Evolutionary conservation across 768 basidiomycete genomes (phyloP).

Genomic region (Neoboletus magnificus): DNA sequence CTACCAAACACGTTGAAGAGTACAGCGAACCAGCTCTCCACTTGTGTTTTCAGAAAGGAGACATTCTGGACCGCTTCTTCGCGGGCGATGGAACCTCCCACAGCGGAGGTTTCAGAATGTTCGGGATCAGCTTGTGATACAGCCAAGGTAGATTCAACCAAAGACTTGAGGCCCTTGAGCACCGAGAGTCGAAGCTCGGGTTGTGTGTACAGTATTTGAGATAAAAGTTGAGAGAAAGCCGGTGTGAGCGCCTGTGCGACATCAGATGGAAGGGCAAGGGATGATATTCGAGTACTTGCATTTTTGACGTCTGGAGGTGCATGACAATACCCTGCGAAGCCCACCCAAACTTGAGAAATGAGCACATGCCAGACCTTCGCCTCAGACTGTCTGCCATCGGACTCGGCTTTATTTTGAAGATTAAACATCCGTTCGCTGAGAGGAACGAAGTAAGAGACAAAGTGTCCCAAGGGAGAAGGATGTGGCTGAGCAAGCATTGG

Average conservation of each 20-base stretch:
- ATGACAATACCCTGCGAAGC: slow-evolving; percentile 88
- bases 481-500: slow-evolving; percentile 82
- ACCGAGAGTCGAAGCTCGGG: slow-evolving; percentile 78
- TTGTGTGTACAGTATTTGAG: slow-evolving; percentile 90
- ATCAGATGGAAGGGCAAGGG: neutral
- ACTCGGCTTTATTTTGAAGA: slow-evolving; percentile 75
- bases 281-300: slow-evolving; percentile 37
- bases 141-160: slow-evolving; percentile 77
- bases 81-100: slow-evolving; percentile 41
- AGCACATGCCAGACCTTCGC: slow-evolving; percentile 95
- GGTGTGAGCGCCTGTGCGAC: slow-evolving; percentile 61
- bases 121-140: slow-evolving; percentile 38
- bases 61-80: slow-evolving; percentile 66
- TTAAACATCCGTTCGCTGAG: slow-evolving; percentile 92
- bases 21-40: slow-evolving; percentile 91
- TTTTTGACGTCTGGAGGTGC: slow-evolving; percentile 69
- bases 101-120: slow-evolving; percentile 26
- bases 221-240: slow-evolving; percentile 83
- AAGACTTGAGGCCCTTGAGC: slow-evolving; percentile 71
- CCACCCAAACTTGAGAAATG: slow-evolving; percentile 90
- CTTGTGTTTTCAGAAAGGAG: slow-evolving; percentile 68
- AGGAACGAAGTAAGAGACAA: slow-evolving; percentile 88
- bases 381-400: slow-evolving; percentile 71
- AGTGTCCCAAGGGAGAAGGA: slow-evolving; percentile 78
- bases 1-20: slow-evolving; percentile 96